Base-by-base conservation (phyloP, 176 grass and related monocot species). In the Raddia distichophylla region DNA sequence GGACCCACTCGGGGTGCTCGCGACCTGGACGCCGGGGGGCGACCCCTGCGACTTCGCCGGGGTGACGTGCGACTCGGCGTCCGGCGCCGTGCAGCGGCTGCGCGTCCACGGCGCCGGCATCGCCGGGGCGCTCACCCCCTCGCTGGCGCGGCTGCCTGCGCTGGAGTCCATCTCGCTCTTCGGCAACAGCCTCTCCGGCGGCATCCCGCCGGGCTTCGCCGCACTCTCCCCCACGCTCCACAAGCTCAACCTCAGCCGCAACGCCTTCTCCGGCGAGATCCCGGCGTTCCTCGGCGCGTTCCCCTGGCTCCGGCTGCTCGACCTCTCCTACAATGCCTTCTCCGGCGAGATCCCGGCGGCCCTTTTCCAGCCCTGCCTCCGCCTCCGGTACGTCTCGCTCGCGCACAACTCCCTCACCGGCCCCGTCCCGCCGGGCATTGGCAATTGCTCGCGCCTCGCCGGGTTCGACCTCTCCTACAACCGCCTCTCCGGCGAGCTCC, bases 391-490 rank as follows among this genome's bases (percentile, higher is more conserved):
- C 83, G 91, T 99, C 40, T 95, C 93, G 2, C 87, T 99, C 69
- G 83, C 96, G 16, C 93, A 95, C 91, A 99, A 99, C 88, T 34
- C 43, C 42, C 91, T 99, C 69, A 44, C 60, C 1, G 96, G 96
- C 3, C 52, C 84, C 9, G 74, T 99, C 33, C 96, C 96, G 1
- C 49, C 69, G 1, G 87, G 73, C 16, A 90, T 99, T 66, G 83
- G 75, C 45, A 88, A 72, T 50, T 99, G 96, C 75, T 67, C 85
- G 0, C 88, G 89, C 0, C 93, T 99, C 74, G 88, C 87, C 0
- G 96, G 96, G 9, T 90, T 99, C 81, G 96, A 99, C 82, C 93
- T 99, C 82, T 95, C 96, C 42, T 93, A 90, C 96, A 99, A 99
- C 87, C 77, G 77, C 73, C 93, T 99, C 55, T 85, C 91, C 15